These are phyloP conservation scores for Dendrocalamus latiflorus DNA, from an alignment of 202 grass and related monocot genomes.

Conservation along the genomic window DNA sequence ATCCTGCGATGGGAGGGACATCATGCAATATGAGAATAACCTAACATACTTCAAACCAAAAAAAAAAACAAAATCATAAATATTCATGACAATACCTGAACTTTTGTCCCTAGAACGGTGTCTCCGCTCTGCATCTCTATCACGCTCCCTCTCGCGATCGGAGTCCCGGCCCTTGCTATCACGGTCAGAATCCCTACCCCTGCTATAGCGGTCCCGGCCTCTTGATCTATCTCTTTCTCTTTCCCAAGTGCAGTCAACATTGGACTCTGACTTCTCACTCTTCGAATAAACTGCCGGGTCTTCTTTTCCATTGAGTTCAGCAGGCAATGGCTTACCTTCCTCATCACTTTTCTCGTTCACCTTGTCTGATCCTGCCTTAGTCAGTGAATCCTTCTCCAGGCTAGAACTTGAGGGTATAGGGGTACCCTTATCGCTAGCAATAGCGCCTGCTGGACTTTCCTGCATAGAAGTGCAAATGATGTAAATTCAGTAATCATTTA, in stretches of 20 bases:
- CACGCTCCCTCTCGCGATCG: constrained; percentile 53
- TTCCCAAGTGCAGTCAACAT: constrained; percentile 45
- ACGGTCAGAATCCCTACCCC: constrained; percentile 58
- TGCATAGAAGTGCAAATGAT: constrained; percentile 23
- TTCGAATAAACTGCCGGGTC: constrained; percentile 36
- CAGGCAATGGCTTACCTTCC: constrained; percentile 38
- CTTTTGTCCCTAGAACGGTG: constrained; percentile 57
- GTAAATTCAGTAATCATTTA: not conserved
- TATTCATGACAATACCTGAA: constrained; percentile 49
- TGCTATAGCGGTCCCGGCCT: constrained; percentile 43
- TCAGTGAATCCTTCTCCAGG: constrained; percentile 48
- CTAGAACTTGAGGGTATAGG: constrained; percentile 38
- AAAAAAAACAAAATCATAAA: not conserved
- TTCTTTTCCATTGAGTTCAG: constrained; percentile 54
- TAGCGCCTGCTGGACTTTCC: constrained; percentile 50
- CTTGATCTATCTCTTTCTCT: constrained; percentile 73
- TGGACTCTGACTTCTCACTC: constrained; percentile 56
- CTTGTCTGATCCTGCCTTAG: constrained; percentile 48
- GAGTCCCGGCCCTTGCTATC: constrained; percentile 59
- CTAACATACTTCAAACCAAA: not conserved
- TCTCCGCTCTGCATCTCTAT: constrained; percentile 47
- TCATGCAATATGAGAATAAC: not conserved
- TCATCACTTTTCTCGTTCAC: constrained; percentile 54
- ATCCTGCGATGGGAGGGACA: constrained; percentile 39
- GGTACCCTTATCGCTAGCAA: constrained; percentile 47